Evolutionary conservation across 371 early-diverging fungal genomes (phyloP), one percentile per base, ranked within the genome.

Genomic region (Rhizopus arrhizus): DNA sequence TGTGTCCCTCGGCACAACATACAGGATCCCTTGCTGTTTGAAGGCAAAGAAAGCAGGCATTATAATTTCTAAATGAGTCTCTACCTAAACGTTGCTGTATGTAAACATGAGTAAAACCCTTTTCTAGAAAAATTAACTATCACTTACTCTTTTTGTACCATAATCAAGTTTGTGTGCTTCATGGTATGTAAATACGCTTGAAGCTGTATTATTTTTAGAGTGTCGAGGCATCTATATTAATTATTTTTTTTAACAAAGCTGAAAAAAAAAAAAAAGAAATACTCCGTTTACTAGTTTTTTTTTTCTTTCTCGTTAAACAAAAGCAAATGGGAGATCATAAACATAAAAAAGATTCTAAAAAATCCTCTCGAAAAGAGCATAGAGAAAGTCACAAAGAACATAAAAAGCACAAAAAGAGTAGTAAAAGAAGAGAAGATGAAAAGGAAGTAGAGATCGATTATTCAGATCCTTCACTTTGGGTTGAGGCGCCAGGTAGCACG

Each of bases 131-230:
- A 10, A 31, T 2, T 32, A 15, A 40, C 16, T 41, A 15, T 0
- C 7, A 54, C 43, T 50, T 75, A 89, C 90, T 76, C 85, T 91
- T 70, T 93, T 89, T 0, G 95, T 95, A 36, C 98, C 98, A 70
- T 97, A 97, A 42, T 91, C 89, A 5, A 94, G 79, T 72, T 88
- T 86, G 59, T 89, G 81, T 36, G 89, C 77, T 73, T 97, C 98
- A 29, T 92, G 94, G 72, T 94, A 90, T 12, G 97, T 98, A 72
- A 97, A 98, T 58, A 93, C 91, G 41, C 93, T 90, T n/a, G 88
- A 83, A 11, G 96, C 93, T 0, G 95, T 98, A 75, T 95, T 95
- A 78, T 97, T 97, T 70, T 96, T 97, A 7, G 96, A 95, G 74
- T 98, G 98, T 32, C 97, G 85, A 49, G 90, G 86, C 94, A 93